These are phyloP conservation scores for Penicillium sclerotigenum DNA, from an alignment of 2,329 filamentous ascomycete species.

Conservation along the genomic window DNA sequence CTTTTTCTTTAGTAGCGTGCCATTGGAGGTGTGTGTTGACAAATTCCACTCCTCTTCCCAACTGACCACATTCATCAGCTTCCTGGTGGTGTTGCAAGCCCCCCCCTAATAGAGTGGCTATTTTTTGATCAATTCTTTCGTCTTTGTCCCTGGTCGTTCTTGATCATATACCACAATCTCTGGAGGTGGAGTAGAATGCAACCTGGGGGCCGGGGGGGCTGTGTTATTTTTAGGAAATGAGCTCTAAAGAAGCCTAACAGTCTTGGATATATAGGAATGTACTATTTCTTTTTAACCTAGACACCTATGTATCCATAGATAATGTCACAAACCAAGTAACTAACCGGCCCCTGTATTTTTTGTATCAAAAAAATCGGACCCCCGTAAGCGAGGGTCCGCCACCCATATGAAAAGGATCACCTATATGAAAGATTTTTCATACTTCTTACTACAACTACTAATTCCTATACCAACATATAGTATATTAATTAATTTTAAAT, in stretches of 20 bases:
- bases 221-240: not conserved
- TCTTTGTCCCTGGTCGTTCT: too few species aligned
- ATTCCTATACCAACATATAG: too few species aligned
- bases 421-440: too few species aligned
- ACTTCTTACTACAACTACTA: too few species aligned
- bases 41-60: not conserved
- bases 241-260: not conserved
- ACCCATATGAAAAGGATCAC: too few species aligned
- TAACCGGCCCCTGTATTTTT: too few species aligned
- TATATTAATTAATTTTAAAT: too few species aligned
- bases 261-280: not conserved
- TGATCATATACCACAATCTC: not conserved
- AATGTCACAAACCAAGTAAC: too few species aligned
- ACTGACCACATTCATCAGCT: conserved; percentile 28
- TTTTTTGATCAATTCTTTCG: conserved; percentile 32
- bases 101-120: conserved; percentile 47
- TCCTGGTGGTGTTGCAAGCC: conserved; percentile 47
- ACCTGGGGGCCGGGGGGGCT: not conserved
- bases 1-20: conserved; percentile 52
- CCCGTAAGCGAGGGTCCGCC: too few species aligned
- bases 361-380: too few species aligned
- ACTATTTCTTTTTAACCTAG: not conserved
- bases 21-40: conserved; percentile 41
- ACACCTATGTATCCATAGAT: not conserved
- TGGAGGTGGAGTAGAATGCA: not conserved